phyloP scores from a whole-genome alignment of 148 eudicot species.

The Linanthus parryae region DNA sequence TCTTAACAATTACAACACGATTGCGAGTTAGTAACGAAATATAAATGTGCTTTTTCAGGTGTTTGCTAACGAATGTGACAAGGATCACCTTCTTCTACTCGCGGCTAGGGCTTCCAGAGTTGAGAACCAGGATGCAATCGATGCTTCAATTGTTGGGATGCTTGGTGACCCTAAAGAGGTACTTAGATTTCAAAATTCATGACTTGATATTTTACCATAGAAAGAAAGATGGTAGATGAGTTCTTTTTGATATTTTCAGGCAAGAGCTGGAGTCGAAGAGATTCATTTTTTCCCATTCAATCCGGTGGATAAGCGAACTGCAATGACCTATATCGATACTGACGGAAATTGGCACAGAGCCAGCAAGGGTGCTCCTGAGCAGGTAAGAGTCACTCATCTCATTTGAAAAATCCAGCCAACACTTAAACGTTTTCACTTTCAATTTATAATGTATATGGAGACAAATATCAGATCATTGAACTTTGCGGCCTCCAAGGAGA shows the following conservation, averaged over 20 bases:
- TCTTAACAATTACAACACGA: too few species aligned
- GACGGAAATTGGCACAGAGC: conserved; percentile 65
- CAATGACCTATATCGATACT: conserved; percentile 59
- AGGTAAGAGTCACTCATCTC: conserved; percentile 26
- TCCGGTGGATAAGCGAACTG: conserved; percentile 80
- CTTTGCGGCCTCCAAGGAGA: conserved; percentile 72
- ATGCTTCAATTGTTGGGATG: conserved; percentile 67
- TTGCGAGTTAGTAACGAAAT: too few species aligned
- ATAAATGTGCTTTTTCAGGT: conserved; percentile 18
- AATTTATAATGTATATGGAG: not conserved
- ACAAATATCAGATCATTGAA: conserved; percentile 55
- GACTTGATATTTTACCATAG: too few species aligned
- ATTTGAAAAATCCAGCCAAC: not conserved
- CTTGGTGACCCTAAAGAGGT: conserved; percentile 71
- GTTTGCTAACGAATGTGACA: conserved; percentile 34
- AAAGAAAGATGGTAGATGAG: too few species aligned
- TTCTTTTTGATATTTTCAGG: conserved; percentile 27
- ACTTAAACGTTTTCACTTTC: not conserved
- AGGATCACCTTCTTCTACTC: conserved; percentile 37
- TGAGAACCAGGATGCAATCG: conserved; percentile 84
- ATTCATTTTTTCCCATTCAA: conserved; percentile 76
- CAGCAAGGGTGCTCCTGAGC: conserved; percentile 90
- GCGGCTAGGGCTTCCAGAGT: conserved; percentile 78
- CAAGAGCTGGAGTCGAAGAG: conserved; percentile 72
- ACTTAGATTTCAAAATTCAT: too few species aligned